Conservation (phyloP, 2,329 filamentous ascomycete species). For the Diaporthe sp. region DNA sequence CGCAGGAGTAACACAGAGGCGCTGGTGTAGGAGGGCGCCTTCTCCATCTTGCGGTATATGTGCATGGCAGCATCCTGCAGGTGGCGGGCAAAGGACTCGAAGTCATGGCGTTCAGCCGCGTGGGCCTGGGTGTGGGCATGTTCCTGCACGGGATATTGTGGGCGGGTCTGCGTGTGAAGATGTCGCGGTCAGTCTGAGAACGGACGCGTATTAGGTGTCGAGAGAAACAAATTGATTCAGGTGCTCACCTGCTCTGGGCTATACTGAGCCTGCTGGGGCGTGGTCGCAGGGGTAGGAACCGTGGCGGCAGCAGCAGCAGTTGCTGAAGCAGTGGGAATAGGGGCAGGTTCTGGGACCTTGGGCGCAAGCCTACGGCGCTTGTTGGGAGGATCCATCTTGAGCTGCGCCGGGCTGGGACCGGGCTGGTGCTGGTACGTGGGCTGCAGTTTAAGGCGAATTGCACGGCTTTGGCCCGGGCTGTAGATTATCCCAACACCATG, state of each 20-base stretch:
- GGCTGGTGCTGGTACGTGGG: not conserved
- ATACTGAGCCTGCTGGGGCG: slow-evolving; percentile 41
- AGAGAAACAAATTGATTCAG: not conserved
- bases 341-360: slow-evolving; percentile 45
- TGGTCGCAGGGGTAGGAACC: slow-evolving; percentile 29
- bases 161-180: slow-evolving; percentile 35
- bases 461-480: slow-evolving; percentile 3
- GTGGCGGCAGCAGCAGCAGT: slow-evolving; percentile 25
- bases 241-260: slow-evolving; percentile 42
- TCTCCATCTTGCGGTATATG: slow-evolving; percentile 74
- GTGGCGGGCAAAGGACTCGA: slow-evolving; percentile 76
- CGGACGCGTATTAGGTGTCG: not conserved
- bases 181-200: slow-evolving; percentile 13
- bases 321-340: slow-evolving; percentile 15
- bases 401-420: not conserved
- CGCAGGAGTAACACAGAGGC: slow-evolving; percentile 72
- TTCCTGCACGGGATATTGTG: slow-evolving; percentile 42
- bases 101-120: slow-evolving; percentile 68
- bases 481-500: not conserved
- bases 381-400: slow-evolving; percentile 47
- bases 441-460: not conserved
- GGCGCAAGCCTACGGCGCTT: slow-evolving; percentile 49
- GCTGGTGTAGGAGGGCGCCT: slow-evolving; percentile 64
- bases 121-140: slow-evolving; percentile 40
- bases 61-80: slow-evolving; percentile 78